Base-by-base conservation (phyloP, 306 rosid genomes). In the Geum urbanum region DNA sequence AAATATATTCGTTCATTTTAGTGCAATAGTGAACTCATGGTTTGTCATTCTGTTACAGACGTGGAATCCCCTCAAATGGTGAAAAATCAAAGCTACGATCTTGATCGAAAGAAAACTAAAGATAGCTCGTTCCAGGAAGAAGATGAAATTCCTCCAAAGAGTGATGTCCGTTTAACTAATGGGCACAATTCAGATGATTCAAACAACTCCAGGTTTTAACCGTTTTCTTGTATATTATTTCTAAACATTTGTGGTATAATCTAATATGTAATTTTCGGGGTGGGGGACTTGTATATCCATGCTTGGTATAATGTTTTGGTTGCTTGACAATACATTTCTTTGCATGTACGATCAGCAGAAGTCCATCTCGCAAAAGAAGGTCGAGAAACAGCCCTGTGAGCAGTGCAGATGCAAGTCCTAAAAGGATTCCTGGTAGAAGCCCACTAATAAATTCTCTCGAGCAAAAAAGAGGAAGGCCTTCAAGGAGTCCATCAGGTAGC, bases 61-160 rank as follows among this genome's bases (percentile, higher is more conserved):
- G 66, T 39, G 22, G 74, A 82, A 68, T 72, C 85, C 63, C 55
- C 81, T 57, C 76, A 37, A 45, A 78, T 32, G 24, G 73, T 44
- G 71, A 76, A 47, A 55, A 76, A 75, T 51, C 85, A 71, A 61
- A 77, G 9, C 43, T 71, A 73, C 66, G 84, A 77, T 70, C 73
- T 40, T 59, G 81, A 69, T 71, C 66, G 24, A 48, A 83, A 76
- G 84, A 73, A 79, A 46, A 61, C 64, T 16, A 54, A 60, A 70
- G 84, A 77, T 56, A 84, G 79, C 72, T 81, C 82, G 69, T 86
- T 89, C 51, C 87, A 83, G 72, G 99, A 89, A 84, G 99, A 89
- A 77, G 92, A 89, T 72, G 96, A 91, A 76, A 20, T 87, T 72
- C 83, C 96, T 79, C 97, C 89, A 40, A 87, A 87, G 84, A 80